A percentile compares a stretch with the other conserved stretches of the same genome.
Evolutionary conservation across 2,329 filamentous ascomycete species (phyloP).

Genomic region (Colletotrichum lentis): DNA sequence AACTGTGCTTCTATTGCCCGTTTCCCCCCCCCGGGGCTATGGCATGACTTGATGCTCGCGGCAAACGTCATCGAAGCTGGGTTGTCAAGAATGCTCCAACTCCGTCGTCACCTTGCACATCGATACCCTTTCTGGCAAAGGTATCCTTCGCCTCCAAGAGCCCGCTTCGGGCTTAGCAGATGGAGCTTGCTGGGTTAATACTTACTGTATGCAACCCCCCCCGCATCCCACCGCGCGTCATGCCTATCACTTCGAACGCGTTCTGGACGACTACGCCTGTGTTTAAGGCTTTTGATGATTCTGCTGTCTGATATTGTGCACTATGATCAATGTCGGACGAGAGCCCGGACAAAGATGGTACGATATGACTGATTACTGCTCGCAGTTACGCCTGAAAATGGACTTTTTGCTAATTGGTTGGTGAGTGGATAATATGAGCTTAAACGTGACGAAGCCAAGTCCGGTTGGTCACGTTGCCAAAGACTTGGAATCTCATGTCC

Average conservation of each 20-base stretch:
- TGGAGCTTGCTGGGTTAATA: background rate
- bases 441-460: slow-evolving; percentile 25
- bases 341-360: slow-evolving; percentile 12
- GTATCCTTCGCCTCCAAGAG: slow-evolving; percentile 7
- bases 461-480: slow-evolving; percentile 18
- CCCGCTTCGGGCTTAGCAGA: background rate
- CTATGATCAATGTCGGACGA: background rate
- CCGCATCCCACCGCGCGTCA: slow-evolving; percentile 17
- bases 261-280: background rate
- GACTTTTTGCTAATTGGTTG: background rate
- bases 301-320: too few species aligned
- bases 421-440: background rate
- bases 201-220: slow-evolving; percentile 12
- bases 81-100: background rate
- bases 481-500: slow-evolving; percentile 22
- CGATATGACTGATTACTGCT: background rate
- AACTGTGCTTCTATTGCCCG: too few species aligned
- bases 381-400: too few species aligned
- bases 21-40: background rate
- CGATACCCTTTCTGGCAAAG: slow-evolving; percentile 16
- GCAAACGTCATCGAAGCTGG: background rate
- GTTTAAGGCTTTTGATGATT: background rate
- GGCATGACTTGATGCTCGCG: background rate
- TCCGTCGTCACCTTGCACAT: background rate
- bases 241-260: background rate